These are phyloP conservation scores for Cyberlindnera subsufficiens DNA, from an alignment of 805 yeast species.

Conservation along the genomic window DNA sequence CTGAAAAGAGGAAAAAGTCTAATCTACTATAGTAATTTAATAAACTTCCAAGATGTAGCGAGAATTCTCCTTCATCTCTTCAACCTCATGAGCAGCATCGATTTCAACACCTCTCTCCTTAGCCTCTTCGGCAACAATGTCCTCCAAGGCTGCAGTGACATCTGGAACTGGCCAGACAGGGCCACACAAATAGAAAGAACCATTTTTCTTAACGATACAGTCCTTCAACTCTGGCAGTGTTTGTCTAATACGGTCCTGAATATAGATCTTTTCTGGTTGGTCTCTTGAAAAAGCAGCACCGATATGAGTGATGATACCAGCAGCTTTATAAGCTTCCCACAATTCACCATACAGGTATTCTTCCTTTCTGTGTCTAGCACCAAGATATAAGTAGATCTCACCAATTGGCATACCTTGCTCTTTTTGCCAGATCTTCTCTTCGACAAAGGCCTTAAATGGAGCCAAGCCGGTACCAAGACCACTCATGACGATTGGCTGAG, in stretches of 20 bases:
- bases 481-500: conserved; percentile 91
- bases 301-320: conserved; percentile 86
- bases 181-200: conserved; percentile 94
- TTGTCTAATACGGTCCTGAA: conserved; percentile 88
- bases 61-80: conserved; percentile 88
- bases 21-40: conserved; percentile 29
- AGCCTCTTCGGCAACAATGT: conserved; percentile 71
- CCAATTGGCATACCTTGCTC: conserved; percentile 88
- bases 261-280: conserved; percentile 89
- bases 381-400: conserved; percentile 78
- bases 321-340: conserved; percentile 94
- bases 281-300: conserved; percentile 99
- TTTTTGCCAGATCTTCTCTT: conserved; percentile 91
- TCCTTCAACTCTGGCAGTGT: conserved; percentile 65
- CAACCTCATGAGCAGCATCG: conserved; percentile 76
- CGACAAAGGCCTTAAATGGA: conserved; percentile 95
- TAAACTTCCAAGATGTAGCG: conserved; percentile 92
- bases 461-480: conserved; percentile 98
- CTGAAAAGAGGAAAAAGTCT: neutral
- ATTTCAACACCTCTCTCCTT: conserved; percentile 55
- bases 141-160: conserved; percentile 83
- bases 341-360: conserved; percentile 94
- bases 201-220: conserved; percentile 72
- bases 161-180: conserved; percentile 99
- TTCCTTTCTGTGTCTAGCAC: conserved; percentile 92